These are phyloP conservation scores for Salix caprea DNA, from an alignment of 345 rosid genomes.

Conservation along the genomic window DNA sequence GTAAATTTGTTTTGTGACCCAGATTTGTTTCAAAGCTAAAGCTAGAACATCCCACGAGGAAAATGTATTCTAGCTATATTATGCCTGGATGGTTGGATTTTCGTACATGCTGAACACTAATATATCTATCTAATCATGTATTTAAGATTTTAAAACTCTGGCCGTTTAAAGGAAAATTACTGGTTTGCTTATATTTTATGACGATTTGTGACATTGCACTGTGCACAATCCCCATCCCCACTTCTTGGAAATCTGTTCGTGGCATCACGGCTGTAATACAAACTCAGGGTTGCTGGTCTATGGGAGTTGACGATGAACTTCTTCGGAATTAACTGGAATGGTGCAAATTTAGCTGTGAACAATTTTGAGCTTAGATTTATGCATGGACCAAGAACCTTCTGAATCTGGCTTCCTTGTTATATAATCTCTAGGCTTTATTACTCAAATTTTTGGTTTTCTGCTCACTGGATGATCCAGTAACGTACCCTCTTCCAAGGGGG, in stretches of 20 bases:
- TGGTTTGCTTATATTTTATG: neutral
- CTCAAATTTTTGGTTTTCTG: neutral
- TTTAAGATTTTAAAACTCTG: neutral
- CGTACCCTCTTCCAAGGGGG: too few relatives aligned
- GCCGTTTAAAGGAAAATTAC: neutral
- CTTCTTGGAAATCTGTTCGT: too few relatives aligned
- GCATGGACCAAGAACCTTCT: neutral
- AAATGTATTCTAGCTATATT: slow-evolving; percentile 3
- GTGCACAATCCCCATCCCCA: neutral
- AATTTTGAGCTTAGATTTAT: neutral
- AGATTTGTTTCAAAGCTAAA: slow-evolving; percentile 3
- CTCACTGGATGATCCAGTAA: neutral
- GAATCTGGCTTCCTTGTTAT: neutral
- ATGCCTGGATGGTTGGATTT: slow-evolving; percentile 22
- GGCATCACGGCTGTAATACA: too few relatives aligned
- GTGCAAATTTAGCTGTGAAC: neutral
- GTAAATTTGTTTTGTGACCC: slow-evolving; percentile 25
- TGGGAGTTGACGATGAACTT: neutral
- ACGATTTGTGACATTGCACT: neutral
- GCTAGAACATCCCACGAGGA: neutral
- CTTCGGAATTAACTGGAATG: neutral
- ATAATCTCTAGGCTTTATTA: too few relatives aligned
- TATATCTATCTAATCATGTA: neutral
- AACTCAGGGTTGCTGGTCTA: neutral
- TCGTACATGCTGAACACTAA: slow-evolving; percentile 7